Base-by-base conservation (phyloP, 306 rosid species). In the Corylus avellana region DNA sequence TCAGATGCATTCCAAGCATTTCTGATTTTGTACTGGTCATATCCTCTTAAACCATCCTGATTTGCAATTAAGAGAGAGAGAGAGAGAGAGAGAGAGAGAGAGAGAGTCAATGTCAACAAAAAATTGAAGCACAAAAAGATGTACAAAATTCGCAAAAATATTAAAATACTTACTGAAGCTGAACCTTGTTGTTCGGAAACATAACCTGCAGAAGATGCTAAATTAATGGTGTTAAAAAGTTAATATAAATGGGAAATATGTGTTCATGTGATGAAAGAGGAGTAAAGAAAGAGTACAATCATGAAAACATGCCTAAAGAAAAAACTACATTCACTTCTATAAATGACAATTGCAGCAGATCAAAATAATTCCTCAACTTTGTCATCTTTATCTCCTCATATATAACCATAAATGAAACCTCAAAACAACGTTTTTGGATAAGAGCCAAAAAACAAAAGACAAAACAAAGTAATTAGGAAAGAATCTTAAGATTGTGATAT, bases 131-230 rank as follows among this genome's bases (percentile, higher is more conserved):
- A 75, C 14, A 18, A 70, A 81, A 78, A 56, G 0, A 14, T 48
- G 39, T 20, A 77, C 68, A 55, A 77, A 29, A 70, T 72, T 79
- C 80, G 78, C 7, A 78, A 3, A 58, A 59, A 57, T 49, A 76
- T 12, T 76, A 39, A 55, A 84, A 73, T 80, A 66, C 94, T 87
- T 87, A 95, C 98, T 27, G 94, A 72, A 73, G 91, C 87, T 69
- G 96, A 76, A 79, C 67, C 86, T 80, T 78, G 91, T 72, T 84
- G 90, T 69, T 95, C 96, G 70, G 90, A 90, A 56, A 76, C 75
- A 84, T 86, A 91, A 51, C 97, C 98, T 95, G 96, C 90, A 78
- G 63, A 61, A 80, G 44, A 39, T 16, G 58, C 78, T 58, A 16
- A 11, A 49, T 22, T 66, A 80, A 18, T 44, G 79, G 54, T 61